phyloP scores from a whole-genome alignment of 2,329 filamentous ascomycete species.

The Dactylellina haptotyla region DNA sequence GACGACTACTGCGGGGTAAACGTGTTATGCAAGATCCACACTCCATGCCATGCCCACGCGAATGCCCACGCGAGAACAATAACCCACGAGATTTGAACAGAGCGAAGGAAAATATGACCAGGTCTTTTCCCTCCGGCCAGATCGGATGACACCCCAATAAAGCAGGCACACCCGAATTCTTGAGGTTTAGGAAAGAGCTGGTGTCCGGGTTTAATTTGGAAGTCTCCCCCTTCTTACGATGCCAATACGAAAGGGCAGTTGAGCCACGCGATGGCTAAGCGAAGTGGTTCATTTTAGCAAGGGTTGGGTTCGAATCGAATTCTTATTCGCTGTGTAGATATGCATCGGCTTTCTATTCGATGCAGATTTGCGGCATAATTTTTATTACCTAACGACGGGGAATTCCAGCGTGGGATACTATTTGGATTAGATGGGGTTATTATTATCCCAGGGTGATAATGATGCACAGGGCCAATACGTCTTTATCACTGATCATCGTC shows the following conservation, averaged over 20 bases:
- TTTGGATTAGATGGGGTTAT: constrained; percentile 7
- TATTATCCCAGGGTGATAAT: constrained; percentile 21
- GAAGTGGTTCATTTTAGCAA: constrained; percentile 27
- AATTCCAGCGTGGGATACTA: constrained; percentile 42
- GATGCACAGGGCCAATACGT: constrained; percentile 21
- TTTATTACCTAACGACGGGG: constrained; percentile 42
- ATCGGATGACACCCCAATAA: constrained; percentile 28
- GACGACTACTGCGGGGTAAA: constrained; percentile 27
- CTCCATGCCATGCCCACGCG: constrained; percentile 50
- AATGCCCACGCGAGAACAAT: constrained; percentile 16
- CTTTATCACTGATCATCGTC: constrained; percentile 23
- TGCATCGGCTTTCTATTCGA: constrained; percentile 14
- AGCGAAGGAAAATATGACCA: constrained; percentile 26
- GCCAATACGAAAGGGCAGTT: constrained; percentile 12
- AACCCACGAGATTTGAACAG: neutral
- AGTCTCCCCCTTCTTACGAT: constrained; percentile 4
- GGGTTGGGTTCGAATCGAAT: constrained; percentile 37
- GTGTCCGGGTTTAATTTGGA: constrained; percentile 1
- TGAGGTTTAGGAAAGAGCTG: neutral
- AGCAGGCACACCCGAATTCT: constrained; percentile 11
- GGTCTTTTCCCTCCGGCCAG: neutral
- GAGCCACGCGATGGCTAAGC: constrained; percentile 44
- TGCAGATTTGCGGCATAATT: constrained; percentile 31
- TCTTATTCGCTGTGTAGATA: constrained; percentile 26
- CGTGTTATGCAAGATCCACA: constrained; percentile 28